Evolutionary conservation across 257 asterid genomes (phyloP).

Genomic region (Nicotiana tomentosiformis): DNA sequence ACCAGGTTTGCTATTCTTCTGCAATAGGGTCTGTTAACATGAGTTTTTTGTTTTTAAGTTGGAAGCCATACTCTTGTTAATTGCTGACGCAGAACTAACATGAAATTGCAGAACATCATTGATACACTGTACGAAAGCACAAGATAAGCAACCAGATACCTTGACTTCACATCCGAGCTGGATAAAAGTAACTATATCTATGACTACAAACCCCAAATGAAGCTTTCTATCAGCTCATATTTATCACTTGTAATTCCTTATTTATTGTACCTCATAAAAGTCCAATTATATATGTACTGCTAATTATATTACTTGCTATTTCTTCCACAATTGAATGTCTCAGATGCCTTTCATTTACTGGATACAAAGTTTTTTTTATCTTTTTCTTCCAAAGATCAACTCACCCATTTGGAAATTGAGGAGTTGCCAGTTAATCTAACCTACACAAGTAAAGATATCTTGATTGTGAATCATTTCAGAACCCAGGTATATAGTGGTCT

Average conservation of each 20-base stretch:
- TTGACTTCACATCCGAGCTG: neutral
- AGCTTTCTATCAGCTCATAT: neutral
- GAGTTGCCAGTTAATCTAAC: neutral
- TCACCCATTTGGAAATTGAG: neutral
- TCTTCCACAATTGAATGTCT: neutral
- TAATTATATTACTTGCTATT: neutral
- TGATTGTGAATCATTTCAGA: neutral
- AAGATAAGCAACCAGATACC: conserved; percentile 26
- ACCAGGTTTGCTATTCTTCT: conserved; percentile 42
- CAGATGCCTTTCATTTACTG: neutral
- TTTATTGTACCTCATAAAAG: neutral
- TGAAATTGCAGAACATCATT: conserved; percentile 44
- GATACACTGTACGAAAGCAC: conserved; percentile 52
- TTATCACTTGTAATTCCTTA: neutral
- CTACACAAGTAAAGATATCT: neutral
- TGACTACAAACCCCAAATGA: neutral
- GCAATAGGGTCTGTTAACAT: neutral
- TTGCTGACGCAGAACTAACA: conserved; percentile 9
- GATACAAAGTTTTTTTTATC: neutral
- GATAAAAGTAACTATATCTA: neutral
- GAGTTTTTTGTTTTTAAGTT: neutral
- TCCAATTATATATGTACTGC: neutral
- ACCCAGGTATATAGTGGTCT: neutral
- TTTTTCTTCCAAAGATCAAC: neutral
- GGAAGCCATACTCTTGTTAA: neutral